Conservation (phyloP, 768 basidiomycete genomes). For the Kwoniella botswanensis region DNA sequence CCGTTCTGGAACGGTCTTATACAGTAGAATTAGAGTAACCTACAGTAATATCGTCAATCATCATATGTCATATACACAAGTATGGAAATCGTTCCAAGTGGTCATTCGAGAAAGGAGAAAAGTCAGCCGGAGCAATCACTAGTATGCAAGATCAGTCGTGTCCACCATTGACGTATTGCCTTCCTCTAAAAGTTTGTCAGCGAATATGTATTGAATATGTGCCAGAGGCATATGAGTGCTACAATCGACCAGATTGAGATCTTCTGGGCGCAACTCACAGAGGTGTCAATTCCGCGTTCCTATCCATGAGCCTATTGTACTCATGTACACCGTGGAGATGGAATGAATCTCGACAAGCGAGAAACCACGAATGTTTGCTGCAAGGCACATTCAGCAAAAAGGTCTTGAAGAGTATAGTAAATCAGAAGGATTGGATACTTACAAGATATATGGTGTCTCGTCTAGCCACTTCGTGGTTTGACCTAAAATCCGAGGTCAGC, state of each 20-base stretch:
- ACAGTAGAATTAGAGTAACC: too few species aligned
- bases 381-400: not conserved
- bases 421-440: not conserved
- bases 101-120: too few species aligned
- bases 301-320: constrained; percentile 49
- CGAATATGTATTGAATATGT: not conserved
- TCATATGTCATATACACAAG: too few species aligned
- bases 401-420: not conserved
- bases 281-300: constrained; percentile 35
- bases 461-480: constrained; percentile 52
- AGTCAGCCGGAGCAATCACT: not conserved
- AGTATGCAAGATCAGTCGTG: constrained; percentile 27
- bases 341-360: constrained; percentile 30
- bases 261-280: constrained; percentile 26
- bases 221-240: too few species aligned
- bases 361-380: constrained; percentile 50
- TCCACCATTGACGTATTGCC: constrained; percentile 46
- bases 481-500: constrained; percentile 13
- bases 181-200: constrained; percentile 26
- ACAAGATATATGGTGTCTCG: constrained; percentile 45
- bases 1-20: too few species aligned
- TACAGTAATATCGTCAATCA: too few species aligned
- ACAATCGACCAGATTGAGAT: too few species aligned
- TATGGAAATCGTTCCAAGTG: too few species aligned
- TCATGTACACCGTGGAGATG: constrained; percentile 51